Base-by-base conservation (phyloP, 148 eudicot species). In the Mesembryanthemum crystallinum region DNA sequence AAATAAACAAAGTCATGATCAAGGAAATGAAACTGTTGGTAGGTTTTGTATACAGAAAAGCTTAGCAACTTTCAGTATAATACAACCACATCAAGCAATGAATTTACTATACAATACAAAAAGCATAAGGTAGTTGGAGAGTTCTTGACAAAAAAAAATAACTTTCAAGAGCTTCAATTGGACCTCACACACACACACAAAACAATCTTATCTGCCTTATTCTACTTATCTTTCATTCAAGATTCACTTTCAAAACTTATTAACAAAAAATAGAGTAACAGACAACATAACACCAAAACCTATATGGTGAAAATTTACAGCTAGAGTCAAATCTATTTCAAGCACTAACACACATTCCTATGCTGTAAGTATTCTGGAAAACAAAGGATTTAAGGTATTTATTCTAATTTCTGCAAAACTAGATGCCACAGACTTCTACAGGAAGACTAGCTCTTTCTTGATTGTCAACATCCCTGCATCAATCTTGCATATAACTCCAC, bases 1-100 rank as follows among this genome's bases (percentile, higher is more conserved):
- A 83, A 72, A 27, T 64, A 72, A 43, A 57, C 32, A 73, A 76
- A 71, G 74, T 42, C 39, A 58, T 17, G 28, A 33, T 71, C 52
- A 39, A 66, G 33, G 23, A 72, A 52, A 42, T 28, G 47, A 7
- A 30, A 49, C 11, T 39, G 58, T 55, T 37, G 6, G 33, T 33
- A 30, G 47, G 49, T 72, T 49, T 30, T 42, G 51, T 29, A 11
- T 35, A 28, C 45, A 45, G 51, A 57, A 63, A 35, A 25, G 13
- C 23, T 24, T 35, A 20, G 28, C 21, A 62, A 17, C 29, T 11
- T 18, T 33, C 24, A 18, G 30, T 42, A 59, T 12, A 23, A 68
- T 24, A 23, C 28, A 60, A 37, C 28, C 15, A 39, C 15, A 23
- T 17, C 27, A 75, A 59, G 3, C 39, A 39, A 67, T 42, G 6